A percentile compares a stretch with the other conserved stretches of the same genome.
Evolutionary conservation across 345 rosid species (phyloP).

Genomic region (Citrus sinensis): DVS_A1.0 CM039167.1:3577501-3578000

Average conservation of each 20-base stretch:
- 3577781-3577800: conserved; percentile 92
- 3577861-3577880: conserved; percentile 89
- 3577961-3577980: not conserved
- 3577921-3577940: conserved; percentile 97
- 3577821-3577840: conserved; percentile 93
- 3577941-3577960: conserved; percentile 36
- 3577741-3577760: conserved; percentile 47
- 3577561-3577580: conserved; percentile 80
- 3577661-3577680: not conserved
- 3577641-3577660: conserved; percentile 1
- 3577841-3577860: conserved; percentile 99
- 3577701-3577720: conserved; percentile 5
- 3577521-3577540: conserved; percentile 27
- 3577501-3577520: conserved; percentile 12
- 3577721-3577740: conserved; percentile 47
- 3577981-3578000: not conserved
- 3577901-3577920: conserved; percentile 87
- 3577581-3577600: conserved; percentile 77
- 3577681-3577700: not conserved
- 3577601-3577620: conserved; percentile 87
- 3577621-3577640: conserved; percentile 68
- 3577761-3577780: conserved; percentile 95
- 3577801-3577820: conserved; percentile 80
- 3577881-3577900: conserved; percentile 97
- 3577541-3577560: conserved; percentile 94